Evolutionary conservation across 1,139 yeast species (phyloP).

Genomic region (Scheffersomyces parashehatae): DNA sequence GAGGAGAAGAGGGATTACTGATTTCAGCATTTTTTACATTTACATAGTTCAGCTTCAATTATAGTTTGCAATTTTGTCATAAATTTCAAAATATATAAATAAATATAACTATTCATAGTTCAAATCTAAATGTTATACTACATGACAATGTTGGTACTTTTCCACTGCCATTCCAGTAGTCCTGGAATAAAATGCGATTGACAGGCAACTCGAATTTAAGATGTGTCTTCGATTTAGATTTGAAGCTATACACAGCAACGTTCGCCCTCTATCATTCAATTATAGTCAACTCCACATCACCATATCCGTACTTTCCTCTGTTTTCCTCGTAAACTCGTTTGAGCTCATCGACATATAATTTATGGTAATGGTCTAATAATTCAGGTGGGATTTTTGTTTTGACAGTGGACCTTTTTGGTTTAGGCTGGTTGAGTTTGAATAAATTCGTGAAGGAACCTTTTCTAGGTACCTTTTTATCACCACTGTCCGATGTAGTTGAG

Average conservation of each 20-base stretch:
- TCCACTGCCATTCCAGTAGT: not conserved
- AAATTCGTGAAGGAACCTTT: slow-evolving; percentile 24
- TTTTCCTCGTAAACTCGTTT: slow-evolving; percentile 67
- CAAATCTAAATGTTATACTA: too few relatives aligned
- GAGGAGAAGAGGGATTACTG: too few relatives aligned
- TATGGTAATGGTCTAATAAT: slow-evolving; percentile 69
- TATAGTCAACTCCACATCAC: slow-evolving; percentile 48
- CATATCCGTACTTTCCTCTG: slow-evolving; percentile 59
- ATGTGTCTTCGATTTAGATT: too few relatives aligned
- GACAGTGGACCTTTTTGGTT: slow-evolving; percentile 15
- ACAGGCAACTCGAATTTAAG: too few relatives aligned
- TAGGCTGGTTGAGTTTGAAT: slow-evolving; percentile 18
- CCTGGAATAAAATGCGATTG: not conserved
- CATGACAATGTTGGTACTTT: too few relatives aligned
- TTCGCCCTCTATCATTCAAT: slow-evolving; percentile 31
- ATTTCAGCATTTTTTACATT: too few relatives aligned
- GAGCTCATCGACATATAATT: slow-evolving; percentile 67
- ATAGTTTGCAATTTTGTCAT: too few relatives aligned
- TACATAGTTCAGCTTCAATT: too few relatives aligned
- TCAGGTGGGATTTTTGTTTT: slow-evolving; percentile 39
- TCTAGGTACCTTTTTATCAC: slow-evolving; percentile 3
- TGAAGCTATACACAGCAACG: not conserved
- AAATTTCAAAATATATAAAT: not conserved
- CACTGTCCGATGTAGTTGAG: not conserved
- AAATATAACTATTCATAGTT: not conserved